Base-by-base conservation (phyloP, 1,284 basidiomycete species). In the Vanrija humicola region DNA sequence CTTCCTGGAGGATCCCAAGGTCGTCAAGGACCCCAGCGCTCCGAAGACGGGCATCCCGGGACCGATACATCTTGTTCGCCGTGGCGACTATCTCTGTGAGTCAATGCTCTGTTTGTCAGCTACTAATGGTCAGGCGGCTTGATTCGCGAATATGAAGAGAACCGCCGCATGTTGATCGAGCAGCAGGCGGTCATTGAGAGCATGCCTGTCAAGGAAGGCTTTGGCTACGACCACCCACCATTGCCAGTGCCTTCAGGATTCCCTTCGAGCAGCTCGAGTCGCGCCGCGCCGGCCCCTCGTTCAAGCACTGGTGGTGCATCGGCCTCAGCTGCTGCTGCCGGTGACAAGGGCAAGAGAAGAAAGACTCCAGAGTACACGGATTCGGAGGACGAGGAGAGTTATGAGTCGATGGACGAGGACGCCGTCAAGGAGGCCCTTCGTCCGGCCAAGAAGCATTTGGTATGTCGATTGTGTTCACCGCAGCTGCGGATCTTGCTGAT, bases 1-100 rank as follows among this genome's bases (percentile, higher is more conserved):
- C 79, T 98, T 98, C 84, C 82, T 98, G 44, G 96, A 98, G 70
- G 94, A 97, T 67, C 95, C 95, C 77, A 95, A 95, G 76, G 85
- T 62, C 4, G 60, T 59, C 45, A 74, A 73, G 49, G 69, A 72
- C 45, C 56, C 69, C 18, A 61, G 58, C 25, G 67, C 65, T 16
- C 58, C 65, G 26, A 74, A 74, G 55, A 58, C 69, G 9, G 74
- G 71, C 43, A 94, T 95, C 64, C 94, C 94, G 16, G 94, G 92
- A 64, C 90, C 93, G 19, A 95, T 99, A 58, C 96, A 99, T 76
- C 87, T 99, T 43, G 95, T 97, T 43, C 88, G 96, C 47, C 85
- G 96, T 52, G 94, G 93, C 34, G 96, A 98, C 77, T 98, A 95
- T 77, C 82, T 98, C 3, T 75, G 76, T 34, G 14, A 34, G 34